Evolutionary conservation across 139 green algal genomes (phyloP).

Genomic region (Edaphochlamys debaryana): DNA sequence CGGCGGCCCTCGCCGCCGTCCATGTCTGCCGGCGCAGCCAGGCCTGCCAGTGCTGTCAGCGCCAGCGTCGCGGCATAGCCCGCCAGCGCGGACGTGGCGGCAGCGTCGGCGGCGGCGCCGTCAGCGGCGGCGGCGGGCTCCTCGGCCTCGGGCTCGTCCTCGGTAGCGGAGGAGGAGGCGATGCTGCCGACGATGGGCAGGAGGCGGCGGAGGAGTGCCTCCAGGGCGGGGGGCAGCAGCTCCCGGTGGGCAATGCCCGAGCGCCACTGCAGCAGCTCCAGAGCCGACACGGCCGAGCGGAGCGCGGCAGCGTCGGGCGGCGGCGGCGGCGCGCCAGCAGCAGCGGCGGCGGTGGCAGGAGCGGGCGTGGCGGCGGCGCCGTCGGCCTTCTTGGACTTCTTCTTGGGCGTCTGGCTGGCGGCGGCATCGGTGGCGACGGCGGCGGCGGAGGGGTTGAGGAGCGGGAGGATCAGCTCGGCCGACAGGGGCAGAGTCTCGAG

Average conservation of each 20-base stretch:
- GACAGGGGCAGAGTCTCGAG: slow-evolving; percentile 56
- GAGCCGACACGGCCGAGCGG: slow-evolving; percentile 29
- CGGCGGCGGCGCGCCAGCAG: not conserved
- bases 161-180: not conserved
- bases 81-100: slow-evolving; percentile 35
- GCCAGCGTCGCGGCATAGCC: slow-evolving; percentile 72
- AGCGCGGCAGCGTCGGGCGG: not conserved
- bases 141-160: not conserved
- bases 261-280: slow-evolving; percentile 81
- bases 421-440: not conserved
- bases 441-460: slow-evolving; percentile 30
- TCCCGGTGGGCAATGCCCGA: slow-evolving; percentile 8
- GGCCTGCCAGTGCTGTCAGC: slow-evolving; percentile 60
- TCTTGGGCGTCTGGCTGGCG: not conserved
- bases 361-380: not conserved
- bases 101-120: not conserved
- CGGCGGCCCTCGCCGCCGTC: not conserved
- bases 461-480: slow-evolving; percentile 44
- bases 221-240: slow-evolving; percentile 49
- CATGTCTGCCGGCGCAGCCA: slow-evolving; percentile 23
- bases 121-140: not conserved
- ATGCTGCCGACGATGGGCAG: slow-evolving; percentile 46
- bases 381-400: slow-evolving; percentile 38
- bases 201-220: slow-evolving; percentile 46
- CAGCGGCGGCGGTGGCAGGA: not conserved